Base-by-base conservation (phyloP, 805 yeast species). In the Wickerhamomyces alni region DNA sequence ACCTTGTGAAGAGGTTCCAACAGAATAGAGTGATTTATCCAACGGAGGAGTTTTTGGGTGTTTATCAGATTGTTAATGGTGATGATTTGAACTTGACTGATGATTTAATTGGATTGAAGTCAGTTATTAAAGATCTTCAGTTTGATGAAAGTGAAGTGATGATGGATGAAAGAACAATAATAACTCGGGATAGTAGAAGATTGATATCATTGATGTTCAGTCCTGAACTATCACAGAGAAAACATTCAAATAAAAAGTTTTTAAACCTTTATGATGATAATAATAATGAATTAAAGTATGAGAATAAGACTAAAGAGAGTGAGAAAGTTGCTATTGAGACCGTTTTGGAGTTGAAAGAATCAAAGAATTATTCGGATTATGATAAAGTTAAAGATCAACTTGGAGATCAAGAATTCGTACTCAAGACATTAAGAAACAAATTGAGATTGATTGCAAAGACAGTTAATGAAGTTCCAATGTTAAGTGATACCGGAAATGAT, bases 291-390 rank as follows among this genome's bases (percentile, higher is more conserved):
- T 16, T 43, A 11, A 36, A 29, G 12, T 31, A 29, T n/a, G 41
- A 44, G 13, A 41, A 41, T 12, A 38, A 36, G 4, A 38, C 47
- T 17, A 44, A 44, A 30, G 42, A 36, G 13, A 33, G 36, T 36
- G 47, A 44, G 21, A 44, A 44, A 30, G 39, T 41, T 17, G 44
- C 47, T 3, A 40, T 44, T 12, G 42, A 44, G 17, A 41, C 47
- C 1, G 37, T 41, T 7, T 28, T 44, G 9, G 38, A 31, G 5
- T 32, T 41, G 21, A 44, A 41, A 25, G 47, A 44, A 19, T 19
- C 29, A 7, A 26, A 35, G 10, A 35, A 31, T 17, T 33, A 41
- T n/a, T 27, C 30, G 16, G 41, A 44, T 13, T 19, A 37, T 18
- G 36, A 38, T 13, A 41, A 39, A 21, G 11, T 32, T 8, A 30